Evolutionary conservation across 352 stramenopile genomes (phyloP).

Genomic region (Phytophthora aleatoria): DNA sequence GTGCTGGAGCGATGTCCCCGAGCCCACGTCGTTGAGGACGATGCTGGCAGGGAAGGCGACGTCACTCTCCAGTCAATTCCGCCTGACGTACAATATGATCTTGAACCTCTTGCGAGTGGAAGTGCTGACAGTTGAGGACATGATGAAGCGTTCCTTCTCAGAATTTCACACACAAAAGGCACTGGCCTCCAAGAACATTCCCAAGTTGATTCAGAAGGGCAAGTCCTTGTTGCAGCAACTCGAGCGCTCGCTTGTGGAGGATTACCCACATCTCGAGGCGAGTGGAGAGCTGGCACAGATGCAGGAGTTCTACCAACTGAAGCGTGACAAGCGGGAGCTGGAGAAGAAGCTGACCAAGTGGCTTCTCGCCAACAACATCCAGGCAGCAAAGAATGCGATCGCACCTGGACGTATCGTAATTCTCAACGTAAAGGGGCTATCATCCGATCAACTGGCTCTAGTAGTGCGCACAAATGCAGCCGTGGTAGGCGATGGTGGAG

Average conservation of each 20-base stretch:
- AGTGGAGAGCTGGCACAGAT: conserved; percentile 68
- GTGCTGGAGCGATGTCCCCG: conserved; percentile 97
- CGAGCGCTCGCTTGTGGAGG: conserved; percentile 49
- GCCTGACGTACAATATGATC: conserved; percentile 99
- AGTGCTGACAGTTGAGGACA: conserved; percentile 91
- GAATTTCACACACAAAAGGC: conserved; percentile 95
- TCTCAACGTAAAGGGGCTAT: conserved; percentile 72
- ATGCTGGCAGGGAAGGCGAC: conserved; percentile 97
- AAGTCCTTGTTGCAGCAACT: conserved; percentile 58
- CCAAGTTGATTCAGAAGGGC: conserved; percentile 72
- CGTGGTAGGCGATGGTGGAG: conserved; percentile 26
- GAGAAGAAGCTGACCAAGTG: conserved; percentile 77
- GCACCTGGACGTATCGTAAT: conserved; percentile 61
- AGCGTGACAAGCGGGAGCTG: conserved; percentile 69
- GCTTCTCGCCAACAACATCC: conserved; percentile 70
- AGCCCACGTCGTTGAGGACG: conserved; percentile 90
- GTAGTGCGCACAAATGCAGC: conserved; percentile 60
- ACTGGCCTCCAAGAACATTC: conserved; percentile 77
- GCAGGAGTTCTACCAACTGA: conserved; percentile 70
- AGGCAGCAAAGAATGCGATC: conserved; percentile 65
- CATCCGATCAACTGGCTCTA: conserved; percentile 59
- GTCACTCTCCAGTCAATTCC: conserved; percentile 96
- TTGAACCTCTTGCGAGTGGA: conserved; percentile 95
- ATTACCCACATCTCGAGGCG: conserved; percentile 66
- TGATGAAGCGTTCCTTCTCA: conserved; percentile 98